Base-by-base conservation (phyloP, 1,284 basidiomycete genomes). In the Polyporus tsugae region DNA sequence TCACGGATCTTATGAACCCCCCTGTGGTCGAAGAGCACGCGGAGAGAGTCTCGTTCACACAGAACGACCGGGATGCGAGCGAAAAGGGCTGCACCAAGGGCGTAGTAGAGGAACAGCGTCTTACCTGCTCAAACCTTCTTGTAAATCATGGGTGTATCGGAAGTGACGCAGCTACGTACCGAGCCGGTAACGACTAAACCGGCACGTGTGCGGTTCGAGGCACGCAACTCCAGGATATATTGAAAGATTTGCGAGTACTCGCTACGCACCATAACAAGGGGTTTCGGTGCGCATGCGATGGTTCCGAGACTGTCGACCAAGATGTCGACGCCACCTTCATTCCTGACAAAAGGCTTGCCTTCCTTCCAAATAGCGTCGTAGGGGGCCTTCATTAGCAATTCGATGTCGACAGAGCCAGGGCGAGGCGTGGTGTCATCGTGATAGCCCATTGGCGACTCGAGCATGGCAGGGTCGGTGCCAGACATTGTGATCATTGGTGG, bases 71-170 rank as follows among this genome's bases (percentile, higher is more conserved):
- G 44, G n/a, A 46, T 46, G n/a, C n/a, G 44, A n/a, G n/a, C 44
- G 7, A n/a, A 19, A 1, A 46, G 44, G n/a, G n/a, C 7, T 46
- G 44, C 44, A 46, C 44, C 44, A n/a, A 46, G 44, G 44, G 44
- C n/a, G 44, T 46, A 46, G 44, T 46, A 46, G 44, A 46, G 44
- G 44, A 46, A 46, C 19, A 22, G n/a, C n/a, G 44, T 46, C 44
- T 46, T 46, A 1, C 44, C 44, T 46, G n/a, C 29, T 1, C 19
- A 46, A 10, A 46, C 9, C 44, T 46, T n/a, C 44, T 46, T 46
- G 44, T 46, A 6, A 46, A 46, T 46, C n/a, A n/a, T 10, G 44
- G 44, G 44, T 29, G 6, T 22, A 46, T 4, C 44, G 22, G 7
- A 22, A 46, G 44, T 22, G 19, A 22, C 3, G 44, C 29, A 29